A percentile compares a stretch with the other conserved stretches of the same genome.
phyloP scores from a whole-genome alignment of 257 asterid species.

The Leonotis leonurus region DNA sequence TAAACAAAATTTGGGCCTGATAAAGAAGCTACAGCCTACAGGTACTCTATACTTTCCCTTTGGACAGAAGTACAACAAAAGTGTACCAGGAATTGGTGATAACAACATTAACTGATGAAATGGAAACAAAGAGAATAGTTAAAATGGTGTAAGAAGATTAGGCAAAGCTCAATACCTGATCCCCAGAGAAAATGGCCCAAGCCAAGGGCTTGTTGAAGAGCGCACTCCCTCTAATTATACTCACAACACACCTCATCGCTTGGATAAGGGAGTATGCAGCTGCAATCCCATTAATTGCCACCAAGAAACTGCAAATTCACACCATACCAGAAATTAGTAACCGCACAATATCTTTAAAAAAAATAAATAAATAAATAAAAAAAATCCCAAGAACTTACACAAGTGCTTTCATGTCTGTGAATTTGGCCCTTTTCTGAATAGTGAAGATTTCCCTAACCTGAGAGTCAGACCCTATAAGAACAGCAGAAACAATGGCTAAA shows the following conservation, averaged over 20 bases:
- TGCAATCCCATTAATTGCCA: slow-evolving; percentile 64
- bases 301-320: slow-evolving; percentile 66
- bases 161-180: slow-evolving; percentile 51
- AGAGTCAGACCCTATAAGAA: slow-evolving; percentile 66
- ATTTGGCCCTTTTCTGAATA: slow-evolving; percentile 72
- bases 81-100: not conserved
- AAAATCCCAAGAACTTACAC: slow-evolving; percentile 47
- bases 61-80: too few species aligned
- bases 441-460: slow-evolving; percentile 82
- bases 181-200: slow-evolving; percentile 97
- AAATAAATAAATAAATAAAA: not conserved
- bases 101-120: not conserved
- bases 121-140: not conserved
- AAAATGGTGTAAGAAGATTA: not conserved
- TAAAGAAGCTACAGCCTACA: too few species aligned
- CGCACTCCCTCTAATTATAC: slow-evolving; percentile 73
- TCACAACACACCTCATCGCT: slow-evolving; percentile 66
- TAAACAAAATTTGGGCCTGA: too few species aligned
- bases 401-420: slow-evolving; percentile 88
- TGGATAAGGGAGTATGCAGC: slow-evolving; percentile 86
- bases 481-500: slow-evolving; percentile 59
- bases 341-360: not conserved
- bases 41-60: too few species aligned
- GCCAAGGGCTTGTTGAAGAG: slow-evolving; percentile 88
- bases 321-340: not conserved